Conservation (phyloP, 441 rosid genomes). For the Raphanus hybrid region DNA sequence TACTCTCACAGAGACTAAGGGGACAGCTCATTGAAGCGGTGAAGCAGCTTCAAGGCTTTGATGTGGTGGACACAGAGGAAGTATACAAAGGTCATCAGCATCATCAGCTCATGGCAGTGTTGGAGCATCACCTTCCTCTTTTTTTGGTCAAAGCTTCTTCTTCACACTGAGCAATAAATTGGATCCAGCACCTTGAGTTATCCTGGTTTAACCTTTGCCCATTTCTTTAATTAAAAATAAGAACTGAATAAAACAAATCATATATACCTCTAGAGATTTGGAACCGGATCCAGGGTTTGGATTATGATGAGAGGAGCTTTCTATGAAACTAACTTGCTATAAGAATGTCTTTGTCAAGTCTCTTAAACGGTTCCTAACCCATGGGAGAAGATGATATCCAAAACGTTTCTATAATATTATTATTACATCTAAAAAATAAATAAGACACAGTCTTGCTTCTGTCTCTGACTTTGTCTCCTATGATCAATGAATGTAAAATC, state of each 20-base stretch:
- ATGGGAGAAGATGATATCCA: not conserved
- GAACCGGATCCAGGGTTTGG: not conserved
- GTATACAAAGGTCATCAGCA: conserved; percentile 49
- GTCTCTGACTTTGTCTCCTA: not conserved
- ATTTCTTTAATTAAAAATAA: not conserved
- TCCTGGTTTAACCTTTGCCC: not conserved
- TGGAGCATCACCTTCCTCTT: conserved; percentile 86
- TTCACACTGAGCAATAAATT: conserved; percentile 65
- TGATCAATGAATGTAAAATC: not conserved
- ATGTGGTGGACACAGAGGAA: conserved; percentile 56
- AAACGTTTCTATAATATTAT: conserved; percentile 1
- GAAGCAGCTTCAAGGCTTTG: conserved; percentile 65
- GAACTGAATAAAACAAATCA: conserved; percentile 1
- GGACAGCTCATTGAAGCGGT: conserved; percentile 86
- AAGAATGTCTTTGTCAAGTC: conserved; percentile 5
- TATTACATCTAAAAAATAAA: not conserved
- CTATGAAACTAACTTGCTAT: not conserved
- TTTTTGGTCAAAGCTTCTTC: conserved; percentile 58
- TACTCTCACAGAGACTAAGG: conserved; percentile 70
- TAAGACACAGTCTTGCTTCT: not conserved
- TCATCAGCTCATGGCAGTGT: conserved; percentile 65
- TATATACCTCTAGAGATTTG: not conserved
- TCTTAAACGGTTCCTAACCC: not conserved
- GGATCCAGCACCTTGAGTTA: not conserved
- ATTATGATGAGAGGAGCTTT: not conserved